Base-by-base conservation (phyloP, 2,329 filamentous ascomycete genomes). In the Didymella pomorum region DNA sequence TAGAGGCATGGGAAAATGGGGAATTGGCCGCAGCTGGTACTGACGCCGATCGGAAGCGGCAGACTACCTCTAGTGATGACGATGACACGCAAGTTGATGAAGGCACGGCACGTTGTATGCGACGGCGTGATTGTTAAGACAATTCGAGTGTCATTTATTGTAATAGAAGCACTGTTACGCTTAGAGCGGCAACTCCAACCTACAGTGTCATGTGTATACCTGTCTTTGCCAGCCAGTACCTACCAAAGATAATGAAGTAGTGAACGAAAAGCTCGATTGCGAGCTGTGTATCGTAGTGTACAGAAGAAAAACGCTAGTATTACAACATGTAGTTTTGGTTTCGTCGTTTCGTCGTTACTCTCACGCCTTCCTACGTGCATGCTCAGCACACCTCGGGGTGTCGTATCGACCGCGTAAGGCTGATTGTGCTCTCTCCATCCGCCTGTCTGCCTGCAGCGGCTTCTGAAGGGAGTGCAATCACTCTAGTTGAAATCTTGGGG, bases 361-460 rank as follows among this genome's bases (percentile, higher is more conserved):
- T 43, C 3, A 3, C 41, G 23, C 14, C 9, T 6, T 4, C 20
- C n/a, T n/a, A 12, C 9, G 11, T 11, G 3, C 1, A 16, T 25
- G 5, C 7, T 16, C 20, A 20, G 20, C 21, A 52, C 1, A 26
- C 29, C 10, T 52, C 49, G 1, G 7, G 2, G 16, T 52, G 28
- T 21, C 41, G 28, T 26, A 29, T 52, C 8, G 41, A 37, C 16
- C 41, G 3, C n/a, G 42, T 45, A 4, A 52, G 50, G 11, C 39
- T 44, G 16, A 39, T 9, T 29, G 31, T 46, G 20, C 50, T 52
- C n/a, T 52, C 50, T 11, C 41, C 41, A 21, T 46, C 41, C 7
- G 41, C 25, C 16, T 43, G 25, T 23, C 35, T 51, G 33, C n/a
- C 41, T 7, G 16, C 41, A 20, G 26, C 16, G 10, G 11, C n/a